Conservation (phyloP, 768 basidiomycete species). For the Sistotremastrum niveocremeum region DNA sequence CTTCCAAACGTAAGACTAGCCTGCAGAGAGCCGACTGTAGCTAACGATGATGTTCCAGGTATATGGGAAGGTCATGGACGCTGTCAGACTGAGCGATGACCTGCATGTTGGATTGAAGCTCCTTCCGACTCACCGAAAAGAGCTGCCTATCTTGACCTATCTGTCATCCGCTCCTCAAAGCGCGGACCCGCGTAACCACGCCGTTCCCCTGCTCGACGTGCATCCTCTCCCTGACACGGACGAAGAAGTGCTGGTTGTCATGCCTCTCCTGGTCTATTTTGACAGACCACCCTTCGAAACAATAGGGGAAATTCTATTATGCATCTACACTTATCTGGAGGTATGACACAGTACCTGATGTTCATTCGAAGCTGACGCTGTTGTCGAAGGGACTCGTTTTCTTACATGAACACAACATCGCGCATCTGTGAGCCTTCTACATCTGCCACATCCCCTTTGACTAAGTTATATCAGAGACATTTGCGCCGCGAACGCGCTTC, state of each 20-base stretch:
- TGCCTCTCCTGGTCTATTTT: constrained; percentile 18
- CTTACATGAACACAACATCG: constrained; percentile 23
- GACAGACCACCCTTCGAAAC: constrained; percentile 20
- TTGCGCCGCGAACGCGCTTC: constrained; percentile 7
- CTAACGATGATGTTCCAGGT: no score
- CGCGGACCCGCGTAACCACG: constrained; percentile 20
- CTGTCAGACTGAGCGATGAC: constrained; percentile 15
- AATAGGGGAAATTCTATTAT: constrained; percentile 22
- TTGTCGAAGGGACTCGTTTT: constrained; percentile 19
- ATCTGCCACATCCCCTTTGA: not conserved
- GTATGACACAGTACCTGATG: constrained; percentile 8
- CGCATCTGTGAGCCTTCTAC: constrained; percentile 19
- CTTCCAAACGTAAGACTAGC: no score
- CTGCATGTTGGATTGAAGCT: constrained; percentile 19
- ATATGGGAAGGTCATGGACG: no score
- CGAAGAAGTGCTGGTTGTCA: constrained; percentile 15
- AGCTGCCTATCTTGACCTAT: constrained; percentile 16
- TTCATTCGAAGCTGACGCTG: no score
- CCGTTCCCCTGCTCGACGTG: constrained; percentile 17
- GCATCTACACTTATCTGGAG: constrained; percentile 21
- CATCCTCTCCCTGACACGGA: constrained; percentile 7
- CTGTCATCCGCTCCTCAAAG: constrained; percentile 8
- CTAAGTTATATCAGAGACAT: constrained; percentile 6
- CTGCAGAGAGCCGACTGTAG: no score
- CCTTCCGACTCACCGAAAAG: constrained; percentile 11